These are phyloP conservation scores for Aspergillus awamori DNA, from an alignment of 2,329 filamentous ascomycete genomes.

Conservation along the genomic window DNA sequence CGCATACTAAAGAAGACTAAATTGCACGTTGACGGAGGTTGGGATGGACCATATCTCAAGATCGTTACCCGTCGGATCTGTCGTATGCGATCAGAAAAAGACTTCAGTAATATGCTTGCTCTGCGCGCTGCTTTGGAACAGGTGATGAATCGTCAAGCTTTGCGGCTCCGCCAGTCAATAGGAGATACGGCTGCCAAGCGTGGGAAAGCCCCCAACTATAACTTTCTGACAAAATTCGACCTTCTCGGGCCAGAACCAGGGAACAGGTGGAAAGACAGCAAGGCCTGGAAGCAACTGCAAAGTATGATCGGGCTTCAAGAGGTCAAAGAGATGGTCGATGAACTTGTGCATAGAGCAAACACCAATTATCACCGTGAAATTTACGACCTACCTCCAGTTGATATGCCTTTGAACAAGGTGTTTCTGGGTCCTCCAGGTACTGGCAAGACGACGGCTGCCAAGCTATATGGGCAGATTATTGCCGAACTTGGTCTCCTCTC, in stretches of 20 bases:
- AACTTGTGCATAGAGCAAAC: background rate
- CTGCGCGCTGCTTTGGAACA: background rate
- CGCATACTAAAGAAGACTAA: background rate
- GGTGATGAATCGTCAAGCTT: background rate
- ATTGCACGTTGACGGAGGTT: background rate
- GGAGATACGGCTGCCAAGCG: background rate
- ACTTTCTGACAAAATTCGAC: background rate
- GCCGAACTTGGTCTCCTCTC: background rate
- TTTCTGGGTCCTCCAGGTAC: background rate
- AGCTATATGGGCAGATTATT: background rate
- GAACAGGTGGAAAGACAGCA: background rate
- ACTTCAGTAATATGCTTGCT: background rate
- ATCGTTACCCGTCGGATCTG: background rate
- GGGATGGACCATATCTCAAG: background rate
- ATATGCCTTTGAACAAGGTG: background rate
- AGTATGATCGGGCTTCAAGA: background rate
- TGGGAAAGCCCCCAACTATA: background rate
- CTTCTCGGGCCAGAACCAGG: background rate
- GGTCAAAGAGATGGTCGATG: background rate
- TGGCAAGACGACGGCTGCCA: background rate
- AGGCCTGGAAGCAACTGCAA: background rate
- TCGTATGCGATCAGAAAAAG: background rate
- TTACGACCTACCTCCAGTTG: background rate
- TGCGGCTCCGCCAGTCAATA: background rate
- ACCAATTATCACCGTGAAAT: background rate